phyloP scores from a whole-genome alignment of 1,139 yeast species.

The Scheffersomyces illinoinensis region DNA sequence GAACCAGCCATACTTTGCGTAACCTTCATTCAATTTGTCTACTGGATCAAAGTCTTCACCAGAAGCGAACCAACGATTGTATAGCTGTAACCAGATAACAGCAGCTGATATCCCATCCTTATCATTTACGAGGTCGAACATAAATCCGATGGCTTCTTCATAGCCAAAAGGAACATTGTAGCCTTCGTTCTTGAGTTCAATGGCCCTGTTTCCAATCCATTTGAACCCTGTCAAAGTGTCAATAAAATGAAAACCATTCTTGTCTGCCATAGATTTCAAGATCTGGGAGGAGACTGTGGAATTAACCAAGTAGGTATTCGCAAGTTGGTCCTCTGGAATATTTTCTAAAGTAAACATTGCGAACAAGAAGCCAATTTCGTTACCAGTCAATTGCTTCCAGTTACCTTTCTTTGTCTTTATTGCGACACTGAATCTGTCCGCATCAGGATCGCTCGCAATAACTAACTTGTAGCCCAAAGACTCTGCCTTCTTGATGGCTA shows the following conservation, averaged over 20 bases:
- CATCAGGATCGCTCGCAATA: slow-evolving; percentile 94
- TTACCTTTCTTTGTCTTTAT: slow-evolving; percentile 47
- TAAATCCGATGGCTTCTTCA: slow-evolving; percentile 95
- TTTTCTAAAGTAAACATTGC: slow-evolving; percentile 61
- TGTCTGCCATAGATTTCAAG: slow-evolving; percentile 66
- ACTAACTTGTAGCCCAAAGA: slow-evolving; percentile 51
- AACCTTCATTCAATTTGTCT: slow-evolving; percentile 59
- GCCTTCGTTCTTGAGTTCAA: slow-evolving; percentile 66
- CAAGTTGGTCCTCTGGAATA: slow-evolving; percentile 26
- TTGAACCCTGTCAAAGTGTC: slow-evolving; percentile 96
- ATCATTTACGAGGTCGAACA: slow-evolving; percentile 86
- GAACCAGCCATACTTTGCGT: slow-evolving; percentile 70
- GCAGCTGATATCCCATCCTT: slow-evolving; percentile 93
- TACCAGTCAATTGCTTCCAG: slow-evolving; percentile 88
- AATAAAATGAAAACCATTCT: slow-evolving; percentile 59
- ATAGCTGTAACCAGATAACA: slow-evolving; percentile 73
- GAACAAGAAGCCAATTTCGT: slow-evolving; percentile 84
- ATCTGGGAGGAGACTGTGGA: slow-evolving; percentile 93
- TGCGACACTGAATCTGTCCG: slow-evolving; percentile 84
- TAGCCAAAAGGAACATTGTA: slow-evolving; percentile 80
- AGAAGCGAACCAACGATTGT: slow-evolving; percentile 46
- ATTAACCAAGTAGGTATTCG: slow-evolving; percentile 63
- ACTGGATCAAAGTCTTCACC: slow-evolving; percentile 34
- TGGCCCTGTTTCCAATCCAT: slow-evolving; percentile 94
- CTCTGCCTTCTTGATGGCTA: slow-evolving; percentile 64